A percentile compares a stretch with the other conserved stretches of the same genome.
Conservation (phyloP, 352 stramenopile genomes). For the Phytophthora hybrid region DNA sequence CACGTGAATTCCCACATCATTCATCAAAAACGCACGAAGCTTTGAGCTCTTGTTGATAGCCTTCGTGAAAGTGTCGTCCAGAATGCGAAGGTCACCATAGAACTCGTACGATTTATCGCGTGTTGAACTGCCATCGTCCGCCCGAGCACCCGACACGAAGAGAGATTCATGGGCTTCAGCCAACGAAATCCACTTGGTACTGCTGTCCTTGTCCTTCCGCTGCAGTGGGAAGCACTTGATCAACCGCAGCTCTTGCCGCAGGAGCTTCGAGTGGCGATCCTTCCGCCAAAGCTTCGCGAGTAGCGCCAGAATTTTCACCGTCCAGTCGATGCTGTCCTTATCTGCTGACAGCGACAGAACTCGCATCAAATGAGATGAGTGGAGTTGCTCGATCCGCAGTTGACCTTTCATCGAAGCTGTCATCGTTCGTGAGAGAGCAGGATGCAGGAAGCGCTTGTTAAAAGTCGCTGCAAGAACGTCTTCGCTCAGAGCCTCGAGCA, state of each 20-base stretch:
- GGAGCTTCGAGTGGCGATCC: constrained; percentile 53
- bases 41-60: constrained; percentile 36
- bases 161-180: constrained; percentile 49
- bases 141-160: constrained; percentile 28
- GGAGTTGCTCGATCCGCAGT: constrained; percentile 71
- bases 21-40: constrained; percentile 58
- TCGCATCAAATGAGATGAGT: constrained; percentile 67
- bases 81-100: constrained; percentile 49
- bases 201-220: constrained; percentile 16
- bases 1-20: constrained; percentile 64
- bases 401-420: constrained; percentile 58
- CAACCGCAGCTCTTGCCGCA: constrained; percentile 72
- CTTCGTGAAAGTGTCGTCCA: constrained; percentile 53
- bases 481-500: constrained; percentile 31
- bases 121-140: not conserved
- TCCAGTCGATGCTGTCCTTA: constrained; percentile 51
- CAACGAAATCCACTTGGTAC: constrained; percentile 53
- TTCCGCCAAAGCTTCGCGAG: constrained; percentile 68
- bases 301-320: constrained; percentile 53
- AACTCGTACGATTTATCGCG: constrained; percentile 38
- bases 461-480: constrained; percentile 42
- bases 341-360: constrained; percentile 49
- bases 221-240: constrained; percentile 78
- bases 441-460: constrained; percentile 65
- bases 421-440: constrained; percentile 50